phyloP scores from a whole-genome alignment of 2,329 filamentous ascomycete genomes.

The Bipolaris victoriae region DNA sequence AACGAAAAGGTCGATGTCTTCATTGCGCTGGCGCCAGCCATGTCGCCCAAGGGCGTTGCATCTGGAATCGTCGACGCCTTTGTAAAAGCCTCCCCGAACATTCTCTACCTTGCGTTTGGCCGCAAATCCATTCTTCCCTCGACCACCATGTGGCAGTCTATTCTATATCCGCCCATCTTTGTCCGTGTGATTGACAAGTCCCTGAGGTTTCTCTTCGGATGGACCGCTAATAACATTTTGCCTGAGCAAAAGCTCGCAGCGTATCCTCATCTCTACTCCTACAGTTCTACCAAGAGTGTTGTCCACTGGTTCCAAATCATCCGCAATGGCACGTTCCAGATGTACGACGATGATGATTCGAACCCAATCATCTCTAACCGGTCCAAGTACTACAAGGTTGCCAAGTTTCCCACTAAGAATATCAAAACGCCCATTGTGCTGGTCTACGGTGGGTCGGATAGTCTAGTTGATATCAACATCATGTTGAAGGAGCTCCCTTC shows the following conservation, averaged over 20 bases:
- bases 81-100: constrained; percentile 89
- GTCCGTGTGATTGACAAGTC: constrained; percentile 83
- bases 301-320: constrained; percentile 99
- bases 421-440: constrained; percentile 95
- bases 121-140: constrained; percentile 89
- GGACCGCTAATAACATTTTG: constrained; percentile 84
- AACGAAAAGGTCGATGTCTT: constrained; percentile 96
- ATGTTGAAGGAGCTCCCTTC: constrained; percentile 89
- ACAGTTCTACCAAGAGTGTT: constrained; percentile 93
- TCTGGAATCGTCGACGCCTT: constrained; percentile 92
- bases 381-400: constrained; percentile 91
- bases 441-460: constrained; percentile 92
- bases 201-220: constrained; percentile 84
- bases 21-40: constrained; percentile 92
- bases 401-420: constrained; percentile 94
- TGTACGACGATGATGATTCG: constrained; percentile 95
- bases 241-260: constrained; percentile 89
- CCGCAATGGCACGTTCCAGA: constrained; percentile 92
- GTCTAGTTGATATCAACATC: constrained; percentile 87
- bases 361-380: constrained; percentile 72
- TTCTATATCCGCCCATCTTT: constrained; percentile 94
- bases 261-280: constrained; percentile 95
- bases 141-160: constrained; percentile 95
- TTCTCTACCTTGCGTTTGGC: constrained; percentile 91
- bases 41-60: constrained; percentile 89